Evolutionary conservation across 164 flowering plant species (phyloP).

Genomic region (Magnolia officinalis): DNA sequence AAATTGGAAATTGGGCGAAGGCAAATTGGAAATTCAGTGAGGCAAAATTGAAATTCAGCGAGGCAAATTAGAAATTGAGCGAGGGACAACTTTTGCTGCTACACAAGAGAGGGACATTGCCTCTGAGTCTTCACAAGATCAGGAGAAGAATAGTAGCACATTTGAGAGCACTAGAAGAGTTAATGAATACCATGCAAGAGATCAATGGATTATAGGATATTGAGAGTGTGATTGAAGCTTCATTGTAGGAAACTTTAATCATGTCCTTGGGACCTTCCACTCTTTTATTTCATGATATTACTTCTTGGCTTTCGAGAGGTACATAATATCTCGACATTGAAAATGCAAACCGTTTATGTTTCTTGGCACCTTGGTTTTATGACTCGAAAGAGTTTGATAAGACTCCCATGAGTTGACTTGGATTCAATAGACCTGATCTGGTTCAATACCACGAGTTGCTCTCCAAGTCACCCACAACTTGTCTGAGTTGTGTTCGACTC

Average conservation of each 20-base stretch:
- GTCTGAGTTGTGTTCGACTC: background rate
- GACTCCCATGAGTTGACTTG: background rate
- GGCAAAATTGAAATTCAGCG: too few relatives aligned
- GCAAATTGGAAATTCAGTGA: too few relatives aligned
- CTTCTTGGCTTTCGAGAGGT: background rate
- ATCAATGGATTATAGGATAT: conserved; percentile 11
- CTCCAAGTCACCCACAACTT: background rate
- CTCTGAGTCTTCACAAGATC: conserved; percentile 44
- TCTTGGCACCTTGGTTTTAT: background rate
- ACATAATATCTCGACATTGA: background rate
- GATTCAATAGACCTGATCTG: background rate
- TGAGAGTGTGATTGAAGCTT: conserved; percentile 27
- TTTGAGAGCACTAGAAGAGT: conserved; percentile 26
- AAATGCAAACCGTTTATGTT: background rate
- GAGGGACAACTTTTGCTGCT: conserved; percentile 27
- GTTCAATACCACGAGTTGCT: too few relatives aligned
- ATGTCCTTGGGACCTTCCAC: background rate
- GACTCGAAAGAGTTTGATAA: background rate
- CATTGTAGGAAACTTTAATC: conserved; percentile 24
- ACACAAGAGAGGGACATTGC: conserved; percentile 4
- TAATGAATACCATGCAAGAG: conserved; percentile 17
- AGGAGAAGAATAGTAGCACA: conserved; percentile 16
- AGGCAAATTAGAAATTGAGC: too few relatives aligned
- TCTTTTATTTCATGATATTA: background rate
- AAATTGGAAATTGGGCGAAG: too few relatives aligned